Evolutionary conservation across 441 rosid species (phyloP), one percentile per base, ranked within the genome.

Genomic region (Capsella rubella): DNA sequence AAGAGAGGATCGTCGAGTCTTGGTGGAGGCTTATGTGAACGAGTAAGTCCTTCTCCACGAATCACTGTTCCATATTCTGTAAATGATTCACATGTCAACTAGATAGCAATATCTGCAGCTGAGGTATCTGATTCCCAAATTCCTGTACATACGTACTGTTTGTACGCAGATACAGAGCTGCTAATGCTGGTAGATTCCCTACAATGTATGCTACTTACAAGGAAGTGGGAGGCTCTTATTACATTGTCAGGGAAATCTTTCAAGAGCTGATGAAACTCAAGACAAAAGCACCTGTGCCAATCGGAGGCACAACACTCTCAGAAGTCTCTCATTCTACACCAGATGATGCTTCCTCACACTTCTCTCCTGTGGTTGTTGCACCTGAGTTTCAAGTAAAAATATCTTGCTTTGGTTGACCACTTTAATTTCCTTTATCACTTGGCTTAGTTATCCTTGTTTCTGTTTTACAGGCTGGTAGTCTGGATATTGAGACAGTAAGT

Each of bases 1-100:
- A 13, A 81, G 37, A 79, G 85, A 76, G 50, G 92, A 86, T 31
- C 80, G 95, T 7, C 75, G 81, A 71, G 82, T 81, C 71, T 58
- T 73, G 81, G 78, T 87, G 62, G 86, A 74, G 69, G 71, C 82
- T 80, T 87, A 77, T 51, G 84, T 89, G 31, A 73, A 47, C 69
- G 81, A 76, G 95, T 62, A 28, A 46, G 7, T 64, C 29, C 1
- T 42, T 25, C 54, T 56, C 55, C 28, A 29, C 47, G 8, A n/a
- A 39, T 58, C 27, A 34, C 11, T 53, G 51, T 42, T 15, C 11
- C 46, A 34, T 10, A 6, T 42, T 56, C 25, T 28, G 18, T 69
- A 14, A 16, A 11, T 4, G 13, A 3, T 11, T 29, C 15, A 58
- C 45, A 59, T 59, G 63, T 37, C 6, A 39, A 42, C 10, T 49